phyloP scores from a whole-genome alignment of 2,329 filamentous ascomycete genomes.

The Paraphaeosphaeria sporulosa region DNA sequence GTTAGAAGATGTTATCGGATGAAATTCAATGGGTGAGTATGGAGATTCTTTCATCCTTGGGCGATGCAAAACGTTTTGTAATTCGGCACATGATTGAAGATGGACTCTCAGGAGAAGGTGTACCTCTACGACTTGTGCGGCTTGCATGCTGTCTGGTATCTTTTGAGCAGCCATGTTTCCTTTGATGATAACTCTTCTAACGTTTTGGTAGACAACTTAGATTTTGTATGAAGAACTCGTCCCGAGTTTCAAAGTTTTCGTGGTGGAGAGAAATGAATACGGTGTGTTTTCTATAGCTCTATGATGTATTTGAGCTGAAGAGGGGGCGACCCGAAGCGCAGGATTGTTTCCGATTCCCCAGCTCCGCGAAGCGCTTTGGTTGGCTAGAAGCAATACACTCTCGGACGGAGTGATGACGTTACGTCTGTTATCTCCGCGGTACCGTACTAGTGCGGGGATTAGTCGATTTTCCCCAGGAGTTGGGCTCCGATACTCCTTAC shows the following conservation, averaged over 20 bases:
- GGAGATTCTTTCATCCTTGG: not conserved
- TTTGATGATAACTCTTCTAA: not conserved
- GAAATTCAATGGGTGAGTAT: not conserved
- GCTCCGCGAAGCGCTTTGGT: not conserved
- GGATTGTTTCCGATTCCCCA: not conserved
- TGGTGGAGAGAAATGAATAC: not conserved
- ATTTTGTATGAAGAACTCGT: not conserved
- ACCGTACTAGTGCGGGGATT: slow-evolving; percentile 2
- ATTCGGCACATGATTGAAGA: not conserved
- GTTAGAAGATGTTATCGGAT: not conserved
- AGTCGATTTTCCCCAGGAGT: not conserved
- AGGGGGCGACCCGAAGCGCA: not conserved
- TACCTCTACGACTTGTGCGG: slow-evolving; percentile 58
- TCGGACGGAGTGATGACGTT: slow-evolving; percentile 5
- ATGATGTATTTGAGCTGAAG: not conserved
- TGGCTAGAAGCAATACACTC: not conserved
- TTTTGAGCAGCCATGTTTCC: slow-evolving; percentile 21
- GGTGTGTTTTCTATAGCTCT: not conserved
- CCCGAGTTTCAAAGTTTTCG: not conserved
- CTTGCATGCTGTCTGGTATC: slow-evolving; percentile 57
- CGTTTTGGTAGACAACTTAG: not conserved
- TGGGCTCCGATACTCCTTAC: slow-evolving; percentile 4
- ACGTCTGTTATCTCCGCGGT: slow-evolving; percentile 9
- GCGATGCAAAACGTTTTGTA: no score
- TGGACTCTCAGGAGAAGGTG: not conserved